Base-by-base conservation (phyloP, 2,329 filamentous ascomycete species). In the Tolypocladium cylindrosporum region DNA sequence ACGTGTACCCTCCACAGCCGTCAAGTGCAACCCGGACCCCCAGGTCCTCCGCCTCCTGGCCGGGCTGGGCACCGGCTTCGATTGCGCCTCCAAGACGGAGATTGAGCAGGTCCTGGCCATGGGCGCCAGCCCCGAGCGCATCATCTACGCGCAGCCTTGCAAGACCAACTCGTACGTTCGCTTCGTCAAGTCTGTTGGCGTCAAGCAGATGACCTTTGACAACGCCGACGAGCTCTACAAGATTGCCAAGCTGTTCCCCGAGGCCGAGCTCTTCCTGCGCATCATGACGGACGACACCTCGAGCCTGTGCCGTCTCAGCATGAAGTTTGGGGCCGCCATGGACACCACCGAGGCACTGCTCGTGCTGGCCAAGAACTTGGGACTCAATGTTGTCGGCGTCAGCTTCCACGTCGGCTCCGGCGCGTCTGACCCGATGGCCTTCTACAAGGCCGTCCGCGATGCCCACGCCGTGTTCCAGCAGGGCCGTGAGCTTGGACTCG, bases 191-290 rank as follows among this genome's bases (percentile, higher is more conserved):
- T 83, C 85, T 70, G 80, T 87, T 64, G 89, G 88, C 65, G 94
- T 99, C 71, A 93, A 89, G 78, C 90, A 96, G 80, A 97, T 99
- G 93, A 99, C 94, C 2, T 97, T 99, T 71, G 94, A 99, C 82
- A 99, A 99, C 68, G 85, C 89, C 71, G 94, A 99, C 73, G 94
- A 99, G 81, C 84, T 99, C 56, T 91, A 93, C 84, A 99, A 99
- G 83, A 93, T 96, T 74, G 94, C 95, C 75, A 89, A 91, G 74
- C 84, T 94, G 66, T 97, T 84, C 70, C 93, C 94, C 2, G 85
- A 85, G 54, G 94, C 94, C 36, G 90, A 97, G 77, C 85, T 99
- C 48, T 96, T 89, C 74, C 81, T 99, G 61, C 92, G 94, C 67
- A 99, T 99, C 76, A 81, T 91, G 71, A 99, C 94, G 60, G 94